Conservation (phyloP, 2,329 filamentous ascomycete genomes). For the Thelonectria rubi region DNA sequence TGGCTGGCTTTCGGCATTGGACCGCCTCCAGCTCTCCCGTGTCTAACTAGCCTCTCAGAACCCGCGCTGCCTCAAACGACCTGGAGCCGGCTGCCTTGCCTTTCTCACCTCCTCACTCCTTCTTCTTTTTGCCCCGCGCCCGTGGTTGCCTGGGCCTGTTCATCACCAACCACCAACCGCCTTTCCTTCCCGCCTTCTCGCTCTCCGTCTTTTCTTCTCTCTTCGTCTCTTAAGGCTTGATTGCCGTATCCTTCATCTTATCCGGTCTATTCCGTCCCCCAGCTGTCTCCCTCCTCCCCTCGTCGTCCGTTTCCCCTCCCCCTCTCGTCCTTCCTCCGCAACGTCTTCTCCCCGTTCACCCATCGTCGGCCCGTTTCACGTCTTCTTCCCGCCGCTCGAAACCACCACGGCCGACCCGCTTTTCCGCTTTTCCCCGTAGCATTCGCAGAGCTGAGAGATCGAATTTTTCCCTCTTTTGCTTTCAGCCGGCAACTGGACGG, state of each 20-base stretch:
- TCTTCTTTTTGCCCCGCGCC: not conserved
- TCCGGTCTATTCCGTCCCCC: not conserved
- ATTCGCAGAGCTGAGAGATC: not conserved
- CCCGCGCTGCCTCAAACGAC: too few relatives aligned
- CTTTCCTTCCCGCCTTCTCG: not conserved
- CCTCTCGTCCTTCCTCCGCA: not conserved
- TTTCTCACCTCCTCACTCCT: not conserved
- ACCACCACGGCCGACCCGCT: constrained; percentile 15
- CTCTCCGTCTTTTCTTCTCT: not conserved
- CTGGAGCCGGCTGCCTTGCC: too few relatives aligned
- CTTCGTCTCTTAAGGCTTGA: too few relatives aligned
- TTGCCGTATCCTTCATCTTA: not conserved
- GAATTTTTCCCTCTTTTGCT: constrained; percentile 30
- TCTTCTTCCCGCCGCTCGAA: constrained; percentile 3
- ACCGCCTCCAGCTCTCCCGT: too few relatives aligned
- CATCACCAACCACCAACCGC: not conserved
- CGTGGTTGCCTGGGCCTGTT: not conserved
- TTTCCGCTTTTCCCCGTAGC: constrained; percentile 11
- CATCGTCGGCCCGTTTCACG: not conserved
- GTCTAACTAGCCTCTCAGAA: too few relatives aligned
- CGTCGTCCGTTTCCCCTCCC: constrained; percentile 1
- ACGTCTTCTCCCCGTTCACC: not conserved
- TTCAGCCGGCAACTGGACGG: constrained; percentile 36
- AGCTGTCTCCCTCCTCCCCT: not conserved
- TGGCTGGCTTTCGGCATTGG: too few relatives aligned